Conservation (phyloP, 441 rosid genomes). For the Euphorbia schlechtendalii region DNA sequence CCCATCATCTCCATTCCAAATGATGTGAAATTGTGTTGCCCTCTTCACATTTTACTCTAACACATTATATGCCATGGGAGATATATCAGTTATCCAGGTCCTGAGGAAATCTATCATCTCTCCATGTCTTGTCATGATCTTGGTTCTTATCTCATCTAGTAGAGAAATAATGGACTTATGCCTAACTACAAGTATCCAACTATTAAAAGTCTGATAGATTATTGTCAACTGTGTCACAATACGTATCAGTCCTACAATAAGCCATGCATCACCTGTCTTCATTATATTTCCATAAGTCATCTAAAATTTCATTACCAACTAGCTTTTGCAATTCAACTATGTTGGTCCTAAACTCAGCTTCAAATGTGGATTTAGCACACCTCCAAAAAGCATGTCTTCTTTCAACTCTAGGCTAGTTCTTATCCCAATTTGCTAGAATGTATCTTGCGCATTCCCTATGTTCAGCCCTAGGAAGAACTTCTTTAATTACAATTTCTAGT, state of each 20-base stretch:
- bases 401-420: background rate
- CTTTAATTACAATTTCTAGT: too few species aligned
- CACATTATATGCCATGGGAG: background rate
- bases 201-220: background rate
- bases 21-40: background rate
- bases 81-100: background rate
- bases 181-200: background rate
- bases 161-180: background rate
- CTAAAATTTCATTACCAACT: background rate
- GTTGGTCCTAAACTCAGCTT: background rate
- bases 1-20: background rate
- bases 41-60: background rate
- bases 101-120: background rate
- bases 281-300: background rate
- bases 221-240: background rate
- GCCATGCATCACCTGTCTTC: background rate
- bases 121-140: background rate
- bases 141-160: background rate
- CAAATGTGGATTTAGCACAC: background rate
- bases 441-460: background rate
- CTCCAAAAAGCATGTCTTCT: background rate
- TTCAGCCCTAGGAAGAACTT: background rate
- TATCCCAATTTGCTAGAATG: background rate
- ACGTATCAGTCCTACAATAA: background rate
- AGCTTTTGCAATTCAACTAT: background rate